phyloP scores from a whole-genome alignment of 2,329 filamentous ascomycete species.

The Ascosphaera acerosa region DNA sequence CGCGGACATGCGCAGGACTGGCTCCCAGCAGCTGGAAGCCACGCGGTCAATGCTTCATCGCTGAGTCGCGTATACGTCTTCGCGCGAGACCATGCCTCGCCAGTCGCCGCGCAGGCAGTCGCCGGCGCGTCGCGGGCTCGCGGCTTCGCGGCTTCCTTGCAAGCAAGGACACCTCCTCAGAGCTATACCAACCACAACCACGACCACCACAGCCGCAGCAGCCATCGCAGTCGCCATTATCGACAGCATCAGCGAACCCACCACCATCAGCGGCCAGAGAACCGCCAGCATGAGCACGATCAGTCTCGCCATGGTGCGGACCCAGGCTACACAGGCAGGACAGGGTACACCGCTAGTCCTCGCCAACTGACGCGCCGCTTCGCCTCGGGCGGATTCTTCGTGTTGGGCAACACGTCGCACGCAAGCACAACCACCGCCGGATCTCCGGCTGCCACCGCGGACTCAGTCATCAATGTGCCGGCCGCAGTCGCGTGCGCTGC shows the following conservation, averaged over 20 bases:
- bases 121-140: neutral
- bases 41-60: neutral
- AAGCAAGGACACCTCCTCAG: neutral
- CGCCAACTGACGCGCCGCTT: constrained; percentile 25
- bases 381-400: constrained; percentile 29
- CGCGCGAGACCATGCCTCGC: no score
- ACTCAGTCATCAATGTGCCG: neutral
- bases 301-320: neutral
- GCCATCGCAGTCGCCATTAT: neutral
- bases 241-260: no score
- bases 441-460: neutral
- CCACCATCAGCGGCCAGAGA: no score
- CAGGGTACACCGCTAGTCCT: neutral
- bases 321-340: neutral
- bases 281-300: neutral
- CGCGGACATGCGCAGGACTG: constrained; percentile 5
- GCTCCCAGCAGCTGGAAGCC: neutral
- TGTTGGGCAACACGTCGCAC: constrained; percentile 18
- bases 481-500: neutral
- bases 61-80: neutral
- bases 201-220: neutral
- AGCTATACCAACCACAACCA: neutral
- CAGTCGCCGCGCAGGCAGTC: neutral
- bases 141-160: neutral
- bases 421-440: neutral